These are phyloP conservation scores for Fragaria iinumae DNA, from an alignment of 306 rosid genomes.

Conservation along the genomic window DNA sequence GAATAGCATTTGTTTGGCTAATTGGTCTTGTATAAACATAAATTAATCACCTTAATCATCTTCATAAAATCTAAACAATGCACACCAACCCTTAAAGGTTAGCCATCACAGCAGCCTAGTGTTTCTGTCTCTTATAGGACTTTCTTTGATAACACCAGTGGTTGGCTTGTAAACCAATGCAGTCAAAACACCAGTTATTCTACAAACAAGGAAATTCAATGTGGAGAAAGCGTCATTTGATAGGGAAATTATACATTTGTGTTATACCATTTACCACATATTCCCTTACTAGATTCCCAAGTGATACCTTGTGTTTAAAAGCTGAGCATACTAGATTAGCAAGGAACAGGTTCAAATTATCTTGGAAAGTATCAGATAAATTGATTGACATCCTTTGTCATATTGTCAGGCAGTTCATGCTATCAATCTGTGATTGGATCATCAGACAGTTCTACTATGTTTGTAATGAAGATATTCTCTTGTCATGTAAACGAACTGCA, in stretches of 20 bases:
- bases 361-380: background rate
- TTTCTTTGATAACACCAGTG: background rate
- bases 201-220: background rate
- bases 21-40: background rate
- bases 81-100: background rate
- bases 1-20: background rate
- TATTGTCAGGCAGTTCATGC: background rate
- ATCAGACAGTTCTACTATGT: background rate
- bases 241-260: background rate
- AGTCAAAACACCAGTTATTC: background rate
- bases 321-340: background rate
- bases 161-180: constrained; percentile 5
- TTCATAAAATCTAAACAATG: background rate
- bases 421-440: background rate
- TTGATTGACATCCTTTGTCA: background rate
- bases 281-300: background rate
- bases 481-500: background rate
- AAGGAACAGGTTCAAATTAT: background rate
- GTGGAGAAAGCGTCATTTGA: background rate
- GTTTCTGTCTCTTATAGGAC: background rate
- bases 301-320: background rate
- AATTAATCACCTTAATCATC: too few relatives aligned
- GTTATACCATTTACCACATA: background rate
- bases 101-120: background rate
- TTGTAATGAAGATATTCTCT: background rate